Conservation (phyloP, 495 filamentous ascomycete genomes). For the Aspergillus sclerotiicarbonarius region DNA sequence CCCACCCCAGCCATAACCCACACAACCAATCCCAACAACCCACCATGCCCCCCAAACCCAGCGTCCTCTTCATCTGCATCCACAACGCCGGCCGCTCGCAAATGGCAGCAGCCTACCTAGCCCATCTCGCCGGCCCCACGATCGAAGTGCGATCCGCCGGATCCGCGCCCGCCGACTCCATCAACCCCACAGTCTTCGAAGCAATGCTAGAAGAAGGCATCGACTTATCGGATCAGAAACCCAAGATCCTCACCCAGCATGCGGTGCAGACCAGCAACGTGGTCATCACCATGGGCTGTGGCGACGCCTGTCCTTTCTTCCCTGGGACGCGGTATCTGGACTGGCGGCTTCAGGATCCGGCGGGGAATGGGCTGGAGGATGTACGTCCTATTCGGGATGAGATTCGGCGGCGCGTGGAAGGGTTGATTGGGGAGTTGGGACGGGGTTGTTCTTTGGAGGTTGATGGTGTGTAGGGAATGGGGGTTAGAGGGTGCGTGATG, state of each 20-base stretch:
- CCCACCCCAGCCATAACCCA: too few relatives aligned
- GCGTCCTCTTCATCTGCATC: slow-evolving; percentile 30
- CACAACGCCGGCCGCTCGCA: slow-evolving; percentile 33
- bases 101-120: slow-evolving; percentile 31
- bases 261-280: slow-evolving; percentile 26
- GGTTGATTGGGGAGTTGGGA: neutral
- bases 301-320: slow-evolving; percentile 29
- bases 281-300: slow-evolving; percentile 31
- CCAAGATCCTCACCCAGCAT: slow-evolving; percentile 27
- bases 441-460: neutral
- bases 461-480: too few relatives aligned
- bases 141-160: neutral
- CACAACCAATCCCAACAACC: neutral
- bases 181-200: slow-evolving; percentile 26
- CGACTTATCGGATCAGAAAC: slow-evolving; percentile 24
- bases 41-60: slow-evolving; percentile 24
- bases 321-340: slow-evolving; percentile 30
- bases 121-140: slow-evolving; percentile 23
- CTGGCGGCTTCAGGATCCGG: slow-evolving; percentile 26
- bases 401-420: neutral
- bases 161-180: slow-evolving; percentile 14
- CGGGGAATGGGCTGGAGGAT: neutral
- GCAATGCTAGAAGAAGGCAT: slow-evolving; percentile 36
- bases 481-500: too few relatives aligned
- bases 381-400: neutral